These are phyloP conservation scores for Entamoeba moshkovskii DNA, from an alignment of 208 protist species.

Conservation along the genomic window DNA sequence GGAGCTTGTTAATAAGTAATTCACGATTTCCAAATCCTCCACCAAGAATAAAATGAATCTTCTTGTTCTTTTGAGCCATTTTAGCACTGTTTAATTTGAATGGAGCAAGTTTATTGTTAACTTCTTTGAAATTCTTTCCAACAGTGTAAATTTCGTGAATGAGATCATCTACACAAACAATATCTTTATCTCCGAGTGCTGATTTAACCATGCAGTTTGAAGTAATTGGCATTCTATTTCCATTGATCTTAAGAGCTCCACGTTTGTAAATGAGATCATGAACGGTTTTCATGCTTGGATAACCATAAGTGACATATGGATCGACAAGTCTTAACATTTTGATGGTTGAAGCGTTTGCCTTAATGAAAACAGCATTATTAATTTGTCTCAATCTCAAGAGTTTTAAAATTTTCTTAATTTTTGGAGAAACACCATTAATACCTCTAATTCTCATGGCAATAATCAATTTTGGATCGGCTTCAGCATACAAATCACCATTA, in stretches of 20 bases:
- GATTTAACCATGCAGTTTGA: slow-evolving; percentile 82
- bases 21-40: slow-evolving; percentile 96
- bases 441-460: slow-evolving; percentile 94
- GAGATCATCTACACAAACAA: slow-evolving; percentile 95
- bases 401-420: slow-evolving; percentile 91
- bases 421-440: slow-evolving; percentile 90
- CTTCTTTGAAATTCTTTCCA: slow-evolving; percentile 89
- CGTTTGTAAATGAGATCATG: slow-evolving; percentile 95
- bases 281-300: slow-evolving; percentile 84
- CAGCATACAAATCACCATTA: slow-evolving; percentile 80
- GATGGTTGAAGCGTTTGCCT: slow-evolving; percentile 93
- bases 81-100: slow-evolving; percentile 71
- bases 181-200: slow-evolving; percentile 59
- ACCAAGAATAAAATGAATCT: slow-evolving; percentile 90
- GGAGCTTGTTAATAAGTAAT: slow-evolving; percentile 88
- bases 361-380: slow-evolving; percentile 96
- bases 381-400: slow-evolving; percentile 70
- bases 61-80: slow-evolving; percentile 75
- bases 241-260: slow-evolving; percentile 84
- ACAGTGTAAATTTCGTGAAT: slow-evolving; percentile 97
- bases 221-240: slow-evolving; percentile 80
- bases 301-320: slow-evolving; percentile 96
- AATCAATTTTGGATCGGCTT: slow-evolving; percentile 82
- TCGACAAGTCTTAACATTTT: slow-evolving; percentile 93
- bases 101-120: slow-evolving; percentile 88